These are phyloP conservation scores for Phaeosphaeria sp. DNA, from an alignment of 2,329 filamentous ascomycete genomes.

Conservation along the genomic window DNA sequence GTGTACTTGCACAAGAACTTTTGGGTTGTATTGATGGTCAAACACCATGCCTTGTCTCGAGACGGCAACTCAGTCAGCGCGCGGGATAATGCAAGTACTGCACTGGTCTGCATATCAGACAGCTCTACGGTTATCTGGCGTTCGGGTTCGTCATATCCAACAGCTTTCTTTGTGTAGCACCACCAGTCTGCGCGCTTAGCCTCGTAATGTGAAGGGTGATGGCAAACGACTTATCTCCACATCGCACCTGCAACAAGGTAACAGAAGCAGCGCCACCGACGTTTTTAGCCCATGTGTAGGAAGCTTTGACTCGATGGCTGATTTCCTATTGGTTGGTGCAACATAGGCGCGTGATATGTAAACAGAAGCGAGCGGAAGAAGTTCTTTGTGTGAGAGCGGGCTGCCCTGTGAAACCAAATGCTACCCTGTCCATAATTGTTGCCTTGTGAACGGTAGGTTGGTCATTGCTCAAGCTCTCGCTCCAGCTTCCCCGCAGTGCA, in stretches of 20 bases:
- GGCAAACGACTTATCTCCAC: constrained; percentile 3
- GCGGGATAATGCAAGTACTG: background rate
- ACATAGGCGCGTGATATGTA: constrained; percentile 9
- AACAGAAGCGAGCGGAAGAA: constrained; percentile 1
- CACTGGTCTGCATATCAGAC: background rate
- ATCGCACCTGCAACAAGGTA: background rate
- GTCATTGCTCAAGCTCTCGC: constrained; percentile 8
- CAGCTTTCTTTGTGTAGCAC: background rate
- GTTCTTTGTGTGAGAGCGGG: background rate
- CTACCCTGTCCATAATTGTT: background rate
- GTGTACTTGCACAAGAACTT: background rate
- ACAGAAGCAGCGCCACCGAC: constrained; percentile 5
- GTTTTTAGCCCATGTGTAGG: background rate
- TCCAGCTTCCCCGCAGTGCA: constrained; percentile 8
- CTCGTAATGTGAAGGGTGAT: background rate
- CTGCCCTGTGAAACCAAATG: background rate
- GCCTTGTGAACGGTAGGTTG: constrained; percentile 9
- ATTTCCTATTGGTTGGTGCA: constrained; percentile 5
- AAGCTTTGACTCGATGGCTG: background rate
- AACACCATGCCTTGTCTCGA: background rate
- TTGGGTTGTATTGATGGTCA: background rate
- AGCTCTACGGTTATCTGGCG: background rate
- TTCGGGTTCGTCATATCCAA: background rate
- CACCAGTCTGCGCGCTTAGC: background rate
- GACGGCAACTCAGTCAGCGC: background rate